A percentile compares a stretch with the other conserved stretches of the same genome.
Evolutionary conservation across 2,329 filamentous ascomycete species (phyloP).

Genomic region (Zasmidium angulare): DNA sequence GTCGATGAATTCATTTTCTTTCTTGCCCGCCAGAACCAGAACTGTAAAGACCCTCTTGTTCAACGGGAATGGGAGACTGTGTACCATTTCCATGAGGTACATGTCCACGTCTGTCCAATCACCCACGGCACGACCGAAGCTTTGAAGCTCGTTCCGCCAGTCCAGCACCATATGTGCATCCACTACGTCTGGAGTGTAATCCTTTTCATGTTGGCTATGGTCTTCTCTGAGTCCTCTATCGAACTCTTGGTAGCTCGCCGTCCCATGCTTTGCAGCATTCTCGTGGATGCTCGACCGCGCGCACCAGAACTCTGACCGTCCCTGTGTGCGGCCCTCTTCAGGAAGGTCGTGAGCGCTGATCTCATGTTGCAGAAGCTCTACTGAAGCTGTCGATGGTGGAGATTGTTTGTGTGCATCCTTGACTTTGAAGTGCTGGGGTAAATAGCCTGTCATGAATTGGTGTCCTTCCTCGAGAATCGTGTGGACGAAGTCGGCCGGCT

Average conservation of each 20-base stretch:
- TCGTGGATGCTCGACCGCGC: conserved; percentile 63
- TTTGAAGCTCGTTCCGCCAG: conserved; percentile 40
- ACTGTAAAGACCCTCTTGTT: conserved; percentile 66
- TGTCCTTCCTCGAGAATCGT: conserved; percentile 59
- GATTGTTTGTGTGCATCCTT: conserved; percentile 51
- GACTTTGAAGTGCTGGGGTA: conserved; percentile 55
- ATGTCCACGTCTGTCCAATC: conserved; percentile 39
- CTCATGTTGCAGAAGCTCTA: conserved; percentile 56
- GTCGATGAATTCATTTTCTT: conserved; percentile 32
- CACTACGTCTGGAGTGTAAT: conserved; percentile 59
- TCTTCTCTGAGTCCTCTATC: conserved; percentile 57
- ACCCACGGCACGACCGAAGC: conserved; percentile 21
- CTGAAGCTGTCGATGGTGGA: conserved; percentile 49
- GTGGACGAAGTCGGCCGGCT: conserved; percentile 53
- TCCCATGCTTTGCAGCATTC: conserved; percentile 51
- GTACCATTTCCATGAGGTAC: conserved; percentile 63
- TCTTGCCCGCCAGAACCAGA: conserved; percentile 57
- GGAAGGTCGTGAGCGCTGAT: conserved; percentile 48
- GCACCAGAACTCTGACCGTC: conserved; percentile 60
- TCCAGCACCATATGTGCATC: conserved; percentile 46
- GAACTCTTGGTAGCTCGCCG: conserved; percentile 66
- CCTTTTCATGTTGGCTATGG: conserved; percentile 57
- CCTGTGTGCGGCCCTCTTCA: conserved; percentile 8
- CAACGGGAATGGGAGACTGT: conserved; percentile 61
- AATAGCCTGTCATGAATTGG: conserved; percentile 57